Base-by-base conservation (phyloP, 441 rosid species). In the Isatis lusitanica region DNA sequence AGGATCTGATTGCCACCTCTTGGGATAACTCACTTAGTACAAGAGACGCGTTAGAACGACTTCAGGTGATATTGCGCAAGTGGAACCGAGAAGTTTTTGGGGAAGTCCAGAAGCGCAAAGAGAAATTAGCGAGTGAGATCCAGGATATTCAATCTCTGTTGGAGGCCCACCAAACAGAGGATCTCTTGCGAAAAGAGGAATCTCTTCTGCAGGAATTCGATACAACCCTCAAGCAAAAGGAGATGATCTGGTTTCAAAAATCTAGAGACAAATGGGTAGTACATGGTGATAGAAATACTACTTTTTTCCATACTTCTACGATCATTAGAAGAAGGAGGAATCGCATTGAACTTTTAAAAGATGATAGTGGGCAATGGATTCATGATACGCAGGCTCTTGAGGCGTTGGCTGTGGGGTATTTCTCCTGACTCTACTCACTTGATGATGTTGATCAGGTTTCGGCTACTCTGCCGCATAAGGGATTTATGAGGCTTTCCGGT, bases 401-500 rank as follows among this genome's bases (percentile, higher is more conserved):
- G 11, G 4, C 1, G 0, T 3, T 48, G 3, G 28, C 28, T 6
- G 1, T 17, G 0, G 28, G 2, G 0, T 48, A 48, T 0, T 48
- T 16, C 2, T 2, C 7, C 3, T 4, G 15, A 7, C 36, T 28
- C 0, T 53, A 26, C 12, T 10, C 36, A 4, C 7, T 21, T 11
- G 59, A 9, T 2, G 59, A 53, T 11, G 53, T 48, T 10, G 53
- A 47, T 1, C 9, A 4, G 0, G 53, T 48, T 2, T 0, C 2
- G 0, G 5, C 31, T 2, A 28, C 4, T 28, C 2, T 48, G 15
- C 21, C 53, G 1, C 2, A 0, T 0, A 0, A 2, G 4, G 4
- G 53, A 1, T 1, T 48, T 9, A 2, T 2, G 0, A 0, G 0
- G 1, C 2, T 48, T 2, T 17, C 53, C 0, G 2, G 3, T 0